phyloP scores from a whole-genome alignment of 805 yeast genomes.

The Candida yuanshanica region DNA sequence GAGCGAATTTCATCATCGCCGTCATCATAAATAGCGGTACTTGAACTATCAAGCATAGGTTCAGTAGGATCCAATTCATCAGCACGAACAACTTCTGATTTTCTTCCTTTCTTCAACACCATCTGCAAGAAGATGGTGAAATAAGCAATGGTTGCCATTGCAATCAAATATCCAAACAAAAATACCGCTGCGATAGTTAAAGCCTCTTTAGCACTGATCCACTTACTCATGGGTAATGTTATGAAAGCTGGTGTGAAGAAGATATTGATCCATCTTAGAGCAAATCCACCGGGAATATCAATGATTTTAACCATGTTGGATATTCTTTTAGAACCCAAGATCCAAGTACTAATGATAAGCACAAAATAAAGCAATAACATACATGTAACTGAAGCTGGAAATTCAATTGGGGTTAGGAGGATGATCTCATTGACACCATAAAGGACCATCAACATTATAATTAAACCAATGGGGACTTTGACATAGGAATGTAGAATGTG shows the following conservation, averaged over 20 bases:
- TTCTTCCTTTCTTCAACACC: conserved; percentile 16
- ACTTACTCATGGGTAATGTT: conserved; percentile 60
- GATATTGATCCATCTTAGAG: conserved; percentile 71
- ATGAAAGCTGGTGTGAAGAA: conserved; percentile 77
- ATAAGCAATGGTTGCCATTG: conserved; percentile 45
- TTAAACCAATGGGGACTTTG: conserved; percentile 21
- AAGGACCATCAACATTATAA: conserved; percentile 15
- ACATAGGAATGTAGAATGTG: conserved; percentile 19
- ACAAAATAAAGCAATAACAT: conserved; percentile 54
- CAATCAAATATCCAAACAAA: conserved; percentile 54
- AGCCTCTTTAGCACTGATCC: conserved; percentile 62
- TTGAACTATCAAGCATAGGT: background rate
- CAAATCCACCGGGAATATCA: conserved; percentile 62
- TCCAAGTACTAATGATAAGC: conserved; percentile 33
- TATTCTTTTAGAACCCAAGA: conserved; percentile 32
- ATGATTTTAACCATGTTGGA: conserved; percentile 26
- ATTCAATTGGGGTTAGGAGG: conserved; percentile 32
- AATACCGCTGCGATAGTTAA: conserved; percentile 71
- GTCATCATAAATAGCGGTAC: background rate
- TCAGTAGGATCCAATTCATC: conserved; percentile 23
- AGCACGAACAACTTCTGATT: conserved; percentile 21
- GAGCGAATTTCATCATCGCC: background rate
- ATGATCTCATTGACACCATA: conserved; percentile 25
- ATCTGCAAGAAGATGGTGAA: conserved; percentile 38
- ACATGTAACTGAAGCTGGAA: conserved; percentile 68